Conservation (phyloP, 805 yeast species). For the Debaryomyces maramus region DNA sequence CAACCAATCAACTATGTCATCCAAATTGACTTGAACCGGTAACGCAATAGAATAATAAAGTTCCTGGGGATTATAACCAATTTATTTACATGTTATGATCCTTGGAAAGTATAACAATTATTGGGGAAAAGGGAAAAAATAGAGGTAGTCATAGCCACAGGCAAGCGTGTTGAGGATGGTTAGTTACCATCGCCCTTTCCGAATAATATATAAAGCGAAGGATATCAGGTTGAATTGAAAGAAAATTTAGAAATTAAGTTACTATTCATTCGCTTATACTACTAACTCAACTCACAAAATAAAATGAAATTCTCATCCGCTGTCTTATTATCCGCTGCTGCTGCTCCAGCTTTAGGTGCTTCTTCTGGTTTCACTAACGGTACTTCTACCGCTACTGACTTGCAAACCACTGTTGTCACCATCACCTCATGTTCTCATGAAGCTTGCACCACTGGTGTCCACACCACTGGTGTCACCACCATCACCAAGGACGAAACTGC, state of each 20-base stretch:
- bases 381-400: slow-evolving; percentile 28
- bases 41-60: neutral
- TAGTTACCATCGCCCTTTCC: neutral
- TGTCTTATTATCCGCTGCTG: slow-evolving; percentile 22
- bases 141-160: neutral
- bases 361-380: slow-evolving; percentile 31
- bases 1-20: too few species aligned
- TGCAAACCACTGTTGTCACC: slow-evolving; percentile 33
- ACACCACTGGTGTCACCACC: slow-evolving; percentile 39
- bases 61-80: slow-evolving; percentile 1
- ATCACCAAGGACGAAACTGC: slow-evolving; percentile 30
- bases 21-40: neutral
- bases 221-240: neutral
- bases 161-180: neutral
- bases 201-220: neutral
- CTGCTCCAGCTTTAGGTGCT: slow-evolving; percentile 29
- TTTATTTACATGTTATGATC: neutral
- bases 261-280: slow-evolving; percentile 20
- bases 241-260: neutral
- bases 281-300: slow-evolving; percentile 9
- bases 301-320: slow-evolving; percentile 39
- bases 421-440: slow-evolving; percentile 37
- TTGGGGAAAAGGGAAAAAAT: neutral
- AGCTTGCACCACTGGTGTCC: slow-evolving; percentile 27
- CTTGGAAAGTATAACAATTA: neutral